phyloP scores from a whole-genome alignment of 2,329 filamentous ascomycete species.

The Fusarium brachygibbosum region DNA sequence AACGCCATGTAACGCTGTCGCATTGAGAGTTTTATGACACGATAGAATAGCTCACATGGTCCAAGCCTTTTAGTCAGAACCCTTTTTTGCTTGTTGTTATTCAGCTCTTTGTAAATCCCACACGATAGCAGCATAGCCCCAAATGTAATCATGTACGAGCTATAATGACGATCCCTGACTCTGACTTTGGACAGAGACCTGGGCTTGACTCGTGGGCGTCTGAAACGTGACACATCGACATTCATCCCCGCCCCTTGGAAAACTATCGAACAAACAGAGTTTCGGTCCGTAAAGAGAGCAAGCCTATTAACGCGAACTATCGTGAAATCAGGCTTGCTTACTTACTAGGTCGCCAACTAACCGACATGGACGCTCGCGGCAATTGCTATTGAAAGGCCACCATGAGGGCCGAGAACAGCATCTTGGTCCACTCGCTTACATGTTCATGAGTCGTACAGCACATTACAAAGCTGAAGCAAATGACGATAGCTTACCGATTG shows the following conservation, averaged over 20 bases:
- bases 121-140: conserved; percentile 23
- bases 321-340: conserved; percentile 4
- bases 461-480: background rate
- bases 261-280: conserved; percentile 33
- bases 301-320: background rate
- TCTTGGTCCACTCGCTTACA: conserved; percentile 21
- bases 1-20: background rate
- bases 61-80: conserved; percentile 13
- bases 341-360: background rate
- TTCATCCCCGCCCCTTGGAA: background rate
- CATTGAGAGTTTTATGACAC: conserved; percentile 5
- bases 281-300: conserved; percentile 22
- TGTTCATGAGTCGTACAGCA: conserved; percentile 30
- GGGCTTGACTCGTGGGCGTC: conserved; percentile 31
- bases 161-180: conserved; percentile 23
- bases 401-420: conserved; percentile 31
- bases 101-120: conserved; percentile 17
- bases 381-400: conserved; percentile 19
- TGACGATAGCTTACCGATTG: conserved; percentile 18
- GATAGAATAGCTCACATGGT: conserved; percentile 19
- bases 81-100: background rate
- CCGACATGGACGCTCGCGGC: conserved; percentile 1
- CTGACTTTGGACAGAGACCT: background rate
- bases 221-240: conserved; percentile 28
- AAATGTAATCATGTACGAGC: background rate